These are phyloP conservation scores for Wickerhamiella bombiphila DNA, from an alignment of 805 yeast species.

Conservation along the genomic window DNA sequence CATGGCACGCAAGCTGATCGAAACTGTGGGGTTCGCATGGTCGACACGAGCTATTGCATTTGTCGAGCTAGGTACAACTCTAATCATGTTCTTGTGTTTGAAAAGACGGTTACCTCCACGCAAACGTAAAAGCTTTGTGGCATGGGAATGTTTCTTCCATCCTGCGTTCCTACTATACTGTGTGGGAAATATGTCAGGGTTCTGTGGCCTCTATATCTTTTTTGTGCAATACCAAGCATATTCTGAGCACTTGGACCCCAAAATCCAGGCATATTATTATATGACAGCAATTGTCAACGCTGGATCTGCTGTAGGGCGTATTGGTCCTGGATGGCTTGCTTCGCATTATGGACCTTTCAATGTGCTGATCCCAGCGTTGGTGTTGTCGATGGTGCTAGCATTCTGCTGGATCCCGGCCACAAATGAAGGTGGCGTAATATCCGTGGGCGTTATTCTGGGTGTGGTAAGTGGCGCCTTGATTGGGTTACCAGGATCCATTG, in stretches of 20 bases:
- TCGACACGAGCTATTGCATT: conserved; percentile 36
- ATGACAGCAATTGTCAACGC: conserved; percentile 25
- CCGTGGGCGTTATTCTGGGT: conserved; percentile 22
- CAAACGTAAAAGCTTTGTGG: conserved; percentile 17
- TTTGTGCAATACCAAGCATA: conserved; percentile 24
- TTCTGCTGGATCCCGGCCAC: conserved; percentile 27
- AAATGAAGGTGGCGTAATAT: conserved; percentile 21
- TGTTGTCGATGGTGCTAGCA: conserved; percentile 21
- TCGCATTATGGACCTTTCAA: conserved; percentile 37
- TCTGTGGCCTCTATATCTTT: conserved; percentile 23
- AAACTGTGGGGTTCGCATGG: conserved; percentile 38
- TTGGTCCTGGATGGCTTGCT: conserved; percentile 33
- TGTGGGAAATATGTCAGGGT: conserved; percentile 18
- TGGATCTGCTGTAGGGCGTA: conserved; percentile 35
- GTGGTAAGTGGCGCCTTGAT: conserved; percentile 23
- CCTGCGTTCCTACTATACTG: conserved; percentile 16
- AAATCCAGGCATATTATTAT: conserved; percentile 15
- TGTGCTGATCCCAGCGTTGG: conserved; percentile 21
- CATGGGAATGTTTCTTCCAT: conserved; percentile 20
- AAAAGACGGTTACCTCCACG: conserved; percentile 22
- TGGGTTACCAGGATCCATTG: conserved; percentile 22
- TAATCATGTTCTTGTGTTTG: conserved; percentile 17
- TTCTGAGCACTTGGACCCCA: conserved; percentile 17
- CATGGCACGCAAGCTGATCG: conserved; percentile 29
- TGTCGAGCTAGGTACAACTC: conserved; percentile 23